Evolutionary conservation across 106 monocot species (phyloP).

Genomic region (Acorus calamus): DNA sequence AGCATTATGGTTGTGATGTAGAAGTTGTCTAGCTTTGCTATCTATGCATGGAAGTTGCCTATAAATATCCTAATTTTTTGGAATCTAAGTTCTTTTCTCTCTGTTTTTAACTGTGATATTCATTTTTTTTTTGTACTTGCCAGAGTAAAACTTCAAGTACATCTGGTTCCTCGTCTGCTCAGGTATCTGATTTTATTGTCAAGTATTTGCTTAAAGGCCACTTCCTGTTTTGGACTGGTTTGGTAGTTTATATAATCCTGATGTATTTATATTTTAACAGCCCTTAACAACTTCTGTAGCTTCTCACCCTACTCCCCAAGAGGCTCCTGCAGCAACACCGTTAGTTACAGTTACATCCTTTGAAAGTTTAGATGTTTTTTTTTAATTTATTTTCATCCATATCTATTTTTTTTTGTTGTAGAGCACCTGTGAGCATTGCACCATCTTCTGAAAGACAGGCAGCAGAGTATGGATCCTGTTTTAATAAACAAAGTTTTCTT

Average conservation of each 20-base stretch:
- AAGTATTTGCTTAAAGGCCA: neutral
- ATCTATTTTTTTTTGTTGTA: neutral
- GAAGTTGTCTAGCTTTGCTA: too few relatives aligned
- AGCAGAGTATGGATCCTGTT: constrained; percentile 2
- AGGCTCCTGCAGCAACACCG: constrained; percentile 23
- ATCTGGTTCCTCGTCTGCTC: constrained; percentile 32
- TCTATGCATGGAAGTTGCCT: too few relatives aligned
- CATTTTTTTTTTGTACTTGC: neutral
- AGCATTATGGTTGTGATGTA: too few relatives aligned
- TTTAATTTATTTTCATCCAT: too few relatives aligned
- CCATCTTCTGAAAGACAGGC: neutral
- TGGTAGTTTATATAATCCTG: neutral
- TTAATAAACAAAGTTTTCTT: neutral
- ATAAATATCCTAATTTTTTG: too few relatives aligned
- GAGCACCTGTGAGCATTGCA: constrained; percentile 2
- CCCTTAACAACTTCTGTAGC: constrained; percentile 34
- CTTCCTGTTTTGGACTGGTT: neutral
- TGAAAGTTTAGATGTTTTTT: too few relatives aligned
- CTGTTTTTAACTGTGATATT: neutral
- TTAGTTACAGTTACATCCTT: constrained; percentile 23
- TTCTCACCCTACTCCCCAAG: constrained; percentile 16
- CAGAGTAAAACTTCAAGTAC: constrained; percentile 53
- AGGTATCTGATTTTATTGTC: constrained; percentile 21
- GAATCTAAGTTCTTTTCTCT: neutral
- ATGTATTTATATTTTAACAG: constrained; percentile 16